Evolutionary conservation across 108 stramenopile genomes (phyloP).

Genomic region (Skeletonema tropicum): DNA sequence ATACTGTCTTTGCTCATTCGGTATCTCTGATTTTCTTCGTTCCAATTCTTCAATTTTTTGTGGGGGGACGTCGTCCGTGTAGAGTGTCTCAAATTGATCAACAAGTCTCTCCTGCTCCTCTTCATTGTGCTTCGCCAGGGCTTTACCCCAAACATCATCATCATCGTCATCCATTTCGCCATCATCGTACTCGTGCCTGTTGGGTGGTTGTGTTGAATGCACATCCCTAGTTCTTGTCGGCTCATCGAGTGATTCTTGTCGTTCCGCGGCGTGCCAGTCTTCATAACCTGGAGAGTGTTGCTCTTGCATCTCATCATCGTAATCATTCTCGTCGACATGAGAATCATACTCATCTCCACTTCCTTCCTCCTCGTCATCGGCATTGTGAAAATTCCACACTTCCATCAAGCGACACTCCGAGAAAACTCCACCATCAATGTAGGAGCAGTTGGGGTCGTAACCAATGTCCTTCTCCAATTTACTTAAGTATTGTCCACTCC

Average conservation of each 20-base stretch:
- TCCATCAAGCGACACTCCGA: constrained; percentile 44
- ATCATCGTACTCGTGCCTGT: neutral
- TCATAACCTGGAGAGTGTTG: neutral
- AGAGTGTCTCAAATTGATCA: constrained; percentile 13
- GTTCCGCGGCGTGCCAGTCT: neutral
- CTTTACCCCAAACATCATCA: constrained; percentile 22
- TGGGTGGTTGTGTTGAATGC: neutral
- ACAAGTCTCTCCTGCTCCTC: constrained; percentile 22
- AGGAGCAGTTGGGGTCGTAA: constrained; percentile 48
- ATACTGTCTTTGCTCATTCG: no score
- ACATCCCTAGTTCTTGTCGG: neutral
- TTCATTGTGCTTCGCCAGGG: constrained; percentile 26
- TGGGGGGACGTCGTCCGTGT: neutral
- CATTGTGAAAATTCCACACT: constrained; percentile 56
- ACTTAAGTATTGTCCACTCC: constrained; percentile 25
- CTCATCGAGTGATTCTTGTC: neutral
- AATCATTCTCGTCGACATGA: constrained; percentile 8
- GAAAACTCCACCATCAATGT: constrained; percentile 48
- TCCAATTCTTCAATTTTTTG: neutral
- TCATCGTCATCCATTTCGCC: neutral
- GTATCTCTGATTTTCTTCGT: neutral
- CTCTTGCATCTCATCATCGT: neutral
- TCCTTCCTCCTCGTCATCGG: constrained; percentile 25
- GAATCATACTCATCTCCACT: constrained; percentile 10
- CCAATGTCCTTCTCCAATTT: constrained; percentile 46